These are phyloP conservation scores for Psilocybe sp. DNA, from an alignment of 768 basidiomycete genomes.

Conservation along the genomic window DNA sequence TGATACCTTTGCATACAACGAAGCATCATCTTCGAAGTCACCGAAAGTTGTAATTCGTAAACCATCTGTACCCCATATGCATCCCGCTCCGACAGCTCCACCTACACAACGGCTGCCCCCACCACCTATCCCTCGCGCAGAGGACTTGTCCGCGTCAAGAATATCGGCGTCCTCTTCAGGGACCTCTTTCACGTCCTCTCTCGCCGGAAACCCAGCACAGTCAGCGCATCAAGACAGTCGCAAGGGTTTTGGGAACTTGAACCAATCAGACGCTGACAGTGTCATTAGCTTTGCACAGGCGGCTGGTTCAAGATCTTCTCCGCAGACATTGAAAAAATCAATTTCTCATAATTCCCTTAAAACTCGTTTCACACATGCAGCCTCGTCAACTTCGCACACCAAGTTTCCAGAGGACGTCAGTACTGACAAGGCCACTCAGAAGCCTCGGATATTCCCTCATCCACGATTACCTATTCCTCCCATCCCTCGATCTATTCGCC, in stretches of 20 bases:
- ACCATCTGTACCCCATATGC: constrained; percentile 38
- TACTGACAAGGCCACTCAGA: constrained; percentile 37
- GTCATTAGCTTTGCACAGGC: constrained; percentile 13
- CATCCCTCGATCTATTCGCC: constrained; percentile 37
- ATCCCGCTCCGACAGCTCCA: constrained; percentile 45
- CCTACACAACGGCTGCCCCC: constrained; percentile 46
- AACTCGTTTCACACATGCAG: constrained; percentile 27
- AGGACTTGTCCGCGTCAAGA: constrained; percentile 8
- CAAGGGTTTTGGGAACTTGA: constrained; percentile 18
- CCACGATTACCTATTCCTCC: constrained; percentile 53
- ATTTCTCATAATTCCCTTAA: constrained; percentile 55
- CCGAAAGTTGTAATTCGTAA: constrained; percentile 40
- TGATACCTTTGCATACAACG: no score
- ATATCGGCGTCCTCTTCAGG: constrained; percentile 34
- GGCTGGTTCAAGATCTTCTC: constrained; percentile 17
- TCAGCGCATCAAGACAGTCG: constrained; percentile 25
- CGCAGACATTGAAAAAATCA: constrained; percentile 48
- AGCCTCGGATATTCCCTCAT: constrained; percentile 66
- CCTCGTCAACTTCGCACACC: constrained; percentile 24
- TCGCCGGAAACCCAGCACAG: constrained; percentile 23
- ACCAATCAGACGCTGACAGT: constrained; percentile 17
- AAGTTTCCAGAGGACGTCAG: constrained; percentile 23
- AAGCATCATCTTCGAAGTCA: constrained; percentile 13
- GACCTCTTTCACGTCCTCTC: constrained; percentile 42
- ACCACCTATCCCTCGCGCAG: constrained; percentile 29